phyloP scores from a whole-genome alignment of 306 rosid species.

The Sphenostylis stenocarpa region DNA sequence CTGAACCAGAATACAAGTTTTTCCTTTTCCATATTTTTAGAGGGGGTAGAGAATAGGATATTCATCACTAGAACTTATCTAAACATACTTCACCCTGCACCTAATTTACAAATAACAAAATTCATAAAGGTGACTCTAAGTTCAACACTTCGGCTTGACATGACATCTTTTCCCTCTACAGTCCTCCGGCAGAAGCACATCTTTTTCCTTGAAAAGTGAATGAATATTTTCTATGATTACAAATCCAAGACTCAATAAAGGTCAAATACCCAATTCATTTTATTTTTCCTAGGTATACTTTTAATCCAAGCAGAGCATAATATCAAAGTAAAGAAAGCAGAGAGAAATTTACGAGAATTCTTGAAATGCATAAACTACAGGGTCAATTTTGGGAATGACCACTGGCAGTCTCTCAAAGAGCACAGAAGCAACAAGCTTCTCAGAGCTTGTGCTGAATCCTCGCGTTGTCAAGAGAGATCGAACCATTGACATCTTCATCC shows the following conservation, averaged over 20 bases:
- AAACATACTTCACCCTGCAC: background rate
- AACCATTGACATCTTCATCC: constrained; percentile 67
- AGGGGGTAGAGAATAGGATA: background rate
- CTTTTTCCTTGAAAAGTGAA: background rate
- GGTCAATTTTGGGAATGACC: constrained; percentile 88
- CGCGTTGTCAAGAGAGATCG: constrained; percentile 47
- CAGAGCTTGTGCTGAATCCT: constrained; percentile 62
- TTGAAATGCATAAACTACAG: constrained; percentile 81
- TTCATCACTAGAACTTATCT: background rate
- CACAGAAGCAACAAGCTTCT: constrained; percentile 78
- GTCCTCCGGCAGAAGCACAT: background rate
- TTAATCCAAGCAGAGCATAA: constrained; percentile 6
- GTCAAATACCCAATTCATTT: background rate
- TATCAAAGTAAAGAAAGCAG: background rate
- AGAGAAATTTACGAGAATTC: constrained; percentile 70
- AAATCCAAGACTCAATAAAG: background rate
- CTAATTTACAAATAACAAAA: background rate
- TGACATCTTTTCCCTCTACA: background rate
- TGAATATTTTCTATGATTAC: background rate
- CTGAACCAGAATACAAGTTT: background rate
- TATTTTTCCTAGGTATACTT: background rate
- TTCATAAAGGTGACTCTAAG: background rate
- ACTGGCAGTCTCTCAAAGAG: constrained; percentile 93
- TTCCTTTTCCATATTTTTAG: background rate
- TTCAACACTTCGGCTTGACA: background rate